These are phyloP conservation scores for Cladosporium halotolerans DNA, from an alignment of 2,329 filamentous ascomycete genomes.

Conservation along the genomic window DNA sequence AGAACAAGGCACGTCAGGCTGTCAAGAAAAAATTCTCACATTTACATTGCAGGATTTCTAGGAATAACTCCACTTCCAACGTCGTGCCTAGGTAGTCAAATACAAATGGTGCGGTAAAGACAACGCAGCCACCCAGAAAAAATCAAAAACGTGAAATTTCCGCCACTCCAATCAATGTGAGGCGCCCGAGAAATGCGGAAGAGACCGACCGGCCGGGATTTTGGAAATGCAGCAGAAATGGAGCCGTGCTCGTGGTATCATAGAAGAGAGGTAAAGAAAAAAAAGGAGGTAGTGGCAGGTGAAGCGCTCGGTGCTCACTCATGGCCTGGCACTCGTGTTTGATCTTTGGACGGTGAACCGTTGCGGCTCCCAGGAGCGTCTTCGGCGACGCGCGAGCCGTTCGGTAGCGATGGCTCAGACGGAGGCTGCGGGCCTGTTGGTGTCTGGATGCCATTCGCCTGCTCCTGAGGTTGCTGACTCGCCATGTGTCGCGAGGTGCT, in stretches of 20 bases:
- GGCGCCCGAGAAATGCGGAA: too few species aligned
- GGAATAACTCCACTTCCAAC: too few species aligned
- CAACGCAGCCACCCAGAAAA: too few species aligned
- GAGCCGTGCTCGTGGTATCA: conserved; percentile 9
- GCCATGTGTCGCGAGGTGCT: not conserved
- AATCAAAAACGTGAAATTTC: too few species aligned
- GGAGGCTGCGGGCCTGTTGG: not conserved
- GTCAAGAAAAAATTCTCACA: too few species aligned
- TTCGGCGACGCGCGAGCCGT: not conserved
- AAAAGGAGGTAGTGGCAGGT: not conserved
- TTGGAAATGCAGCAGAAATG: not conserved
- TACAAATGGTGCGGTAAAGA: too few species aligned
- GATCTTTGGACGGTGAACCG: not conserved
- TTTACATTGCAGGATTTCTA: too few species aligned
- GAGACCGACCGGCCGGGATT: too few species aligned
- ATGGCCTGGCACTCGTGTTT: too few species aligned
- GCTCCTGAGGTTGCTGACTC: not conserved
- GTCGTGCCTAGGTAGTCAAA: too few species aligned
- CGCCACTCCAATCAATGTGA: too few species aligned
- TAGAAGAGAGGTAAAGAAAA: conserved; percentile 1
- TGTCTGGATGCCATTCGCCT: not conserved
- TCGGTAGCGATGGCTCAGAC: not conserved
- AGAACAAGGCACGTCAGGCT: too few species aligned
- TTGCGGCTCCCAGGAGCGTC: not conserved
- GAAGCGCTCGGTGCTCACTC: not conserved